phyloP scores from a whole-genome alignment of 2,329 filamentous ascomycete species.

The Botryotinia convoluta region DNA sequence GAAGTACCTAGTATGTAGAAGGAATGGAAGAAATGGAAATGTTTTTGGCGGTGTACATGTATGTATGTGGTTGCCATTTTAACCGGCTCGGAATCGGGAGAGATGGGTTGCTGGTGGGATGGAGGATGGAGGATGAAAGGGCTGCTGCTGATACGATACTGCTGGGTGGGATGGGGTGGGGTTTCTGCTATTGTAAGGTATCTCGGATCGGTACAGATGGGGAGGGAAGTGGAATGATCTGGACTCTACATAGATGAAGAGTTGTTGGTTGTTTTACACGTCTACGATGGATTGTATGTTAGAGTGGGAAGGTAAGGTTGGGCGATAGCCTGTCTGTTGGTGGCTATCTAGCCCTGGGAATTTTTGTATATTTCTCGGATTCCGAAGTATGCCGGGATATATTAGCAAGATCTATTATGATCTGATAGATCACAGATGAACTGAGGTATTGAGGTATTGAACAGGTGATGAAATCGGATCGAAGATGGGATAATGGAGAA shows the following conservation, averaged over 20 bases:
- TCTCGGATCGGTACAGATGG: not conserved
- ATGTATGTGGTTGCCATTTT: not conserved
- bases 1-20: not conserved
- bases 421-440: not conserved
- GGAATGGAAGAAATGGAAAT: not conserved
- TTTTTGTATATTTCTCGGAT: not conserved
- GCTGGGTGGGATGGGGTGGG: not conserved
- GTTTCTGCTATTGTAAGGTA: not conserved
- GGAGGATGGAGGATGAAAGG: not conserved
- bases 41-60: not conserved
- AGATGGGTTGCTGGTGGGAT: not conserved
- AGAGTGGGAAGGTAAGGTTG: not conserved
- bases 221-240: not conserved
- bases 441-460: not conserved
- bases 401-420: not conserved
- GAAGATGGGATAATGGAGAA: not conserved
- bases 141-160: not conserved
- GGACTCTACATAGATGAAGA: not conserved
- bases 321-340: not conserved
- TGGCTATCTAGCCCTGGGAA: not conserved
- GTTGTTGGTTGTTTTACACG: not conserved
- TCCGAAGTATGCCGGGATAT: not conserved
- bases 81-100: not conserved
- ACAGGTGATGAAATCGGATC: not conserved
- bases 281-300: not conserved